Evolutionary conservation across 257 asterid species (phyloP).

Genomic region (Solanum neorickii): DNA sequence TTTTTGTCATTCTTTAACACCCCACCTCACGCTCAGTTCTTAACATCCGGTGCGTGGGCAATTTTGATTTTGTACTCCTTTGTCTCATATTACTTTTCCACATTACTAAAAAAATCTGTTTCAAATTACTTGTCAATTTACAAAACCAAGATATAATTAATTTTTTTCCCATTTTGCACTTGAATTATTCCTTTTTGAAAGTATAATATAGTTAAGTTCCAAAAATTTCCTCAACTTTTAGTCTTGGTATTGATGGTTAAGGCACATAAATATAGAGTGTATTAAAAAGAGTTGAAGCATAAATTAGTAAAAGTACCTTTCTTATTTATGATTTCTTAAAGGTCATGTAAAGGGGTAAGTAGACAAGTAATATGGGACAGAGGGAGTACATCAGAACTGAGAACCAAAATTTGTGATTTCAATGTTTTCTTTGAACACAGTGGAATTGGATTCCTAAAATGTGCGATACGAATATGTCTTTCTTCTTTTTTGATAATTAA

Average conservation of each 20-base stretch:
- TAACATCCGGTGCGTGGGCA: no score
- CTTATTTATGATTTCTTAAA: neutral
- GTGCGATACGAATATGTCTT: neutral
- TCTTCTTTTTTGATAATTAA: neutral
- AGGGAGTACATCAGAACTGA: neutral
- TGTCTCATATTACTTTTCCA: neutral
- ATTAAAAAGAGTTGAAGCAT: neutral
- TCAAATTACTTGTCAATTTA: neutral
- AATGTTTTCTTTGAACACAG: neutral
- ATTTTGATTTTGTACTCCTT: no score
- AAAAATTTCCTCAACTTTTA: neutral
- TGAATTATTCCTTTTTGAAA: neutral
- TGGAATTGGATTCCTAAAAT: neutral
- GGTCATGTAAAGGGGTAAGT: neutral
- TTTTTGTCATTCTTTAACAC: no score
- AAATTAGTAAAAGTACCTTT: neutral
- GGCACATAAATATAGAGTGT: neutral
- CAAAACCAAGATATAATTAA: neutral
- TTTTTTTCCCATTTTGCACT: neutral
- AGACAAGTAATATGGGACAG: neutral
- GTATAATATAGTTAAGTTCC: neutral
- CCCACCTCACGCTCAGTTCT: no score
- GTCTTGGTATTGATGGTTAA: neutral
- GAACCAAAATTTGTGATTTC: neutral
- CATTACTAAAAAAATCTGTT: neutral